Evolutionary conservation across 352 stramenopile genomes (phyloP).

Genomic region (Phytophthora pinifolia): DNA sequence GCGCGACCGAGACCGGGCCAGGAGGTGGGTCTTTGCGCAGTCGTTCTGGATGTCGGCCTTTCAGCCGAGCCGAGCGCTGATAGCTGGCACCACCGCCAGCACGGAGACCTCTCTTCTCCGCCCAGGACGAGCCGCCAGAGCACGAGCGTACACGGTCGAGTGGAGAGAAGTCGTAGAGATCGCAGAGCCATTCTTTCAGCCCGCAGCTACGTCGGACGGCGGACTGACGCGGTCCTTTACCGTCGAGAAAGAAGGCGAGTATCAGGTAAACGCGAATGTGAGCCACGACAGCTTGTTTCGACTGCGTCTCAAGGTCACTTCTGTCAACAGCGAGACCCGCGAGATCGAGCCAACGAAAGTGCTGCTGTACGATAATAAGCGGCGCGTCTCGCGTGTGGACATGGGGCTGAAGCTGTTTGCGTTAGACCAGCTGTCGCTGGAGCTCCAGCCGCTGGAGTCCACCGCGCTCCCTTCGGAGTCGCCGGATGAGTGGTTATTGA

Average conservation of each 20-base stretch:
- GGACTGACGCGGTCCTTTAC: constrained; percentile 13
- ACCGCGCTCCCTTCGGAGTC: not conserved
- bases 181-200: constrained; percentile 24
- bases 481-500: constrained; percentile 23
- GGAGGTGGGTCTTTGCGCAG: constrained; percentile 23
- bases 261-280: constrained; percentile 48
- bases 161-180: constrained; percentile 31
- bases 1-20: constrained; percentile 16
- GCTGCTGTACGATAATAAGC: constrained; percentile 44
- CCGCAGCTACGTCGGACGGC: constrained; percentile 2
- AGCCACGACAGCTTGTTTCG: constrained; percentile 33
- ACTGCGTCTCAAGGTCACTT: constrained; percentile 23
- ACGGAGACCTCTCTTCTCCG: constrained; percentile 21
- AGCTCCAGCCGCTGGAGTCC: constrained; percentile 18
- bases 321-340: not conserved
- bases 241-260: constrained; percentile 33
- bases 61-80: constrained; percentile 16
- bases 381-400: constrained; percentile 41
- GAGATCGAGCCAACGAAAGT: constrained; percentile 34
- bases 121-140: constrained; percentile 6
- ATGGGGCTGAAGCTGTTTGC: constrained; percentile 27
- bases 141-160: constrained; percentile 22
- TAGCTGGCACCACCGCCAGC: constrained; percentile 7
- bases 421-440: constrained; percentile 33
- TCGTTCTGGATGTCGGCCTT: constrained; percentile 34